phyloP scores from a whole-genome alignment of 441 rosid species.

The Croton setiger region DNA sequence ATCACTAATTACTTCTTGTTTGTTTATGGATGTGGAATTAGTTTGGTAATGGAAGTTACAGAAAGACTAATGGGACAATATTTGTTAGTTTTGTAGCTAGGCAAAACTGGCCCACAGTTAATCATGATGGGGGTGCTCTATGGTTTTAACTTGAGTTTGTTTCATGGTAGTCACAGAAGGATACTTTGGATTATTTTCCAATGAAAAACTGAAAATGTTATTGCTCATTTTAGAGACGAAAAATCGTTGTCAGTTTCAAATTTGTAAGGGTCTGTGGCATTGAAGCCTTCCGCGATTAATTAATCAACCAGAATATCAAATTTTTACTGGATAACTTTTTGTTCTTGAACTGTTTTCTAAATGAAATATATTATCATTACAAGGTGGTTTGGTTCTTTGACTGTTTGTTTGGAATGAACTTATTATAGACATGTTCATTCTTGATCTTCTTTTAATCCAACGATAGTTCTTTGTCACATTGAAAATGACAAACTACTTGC shows the following conservation, averaged over 20 bases:
- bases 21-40: neutral
- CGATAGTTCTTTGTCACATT: slow-evolving; percentile 7
- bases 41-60: slow-evolving; percentile 7
- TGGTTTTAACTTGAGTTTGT: slow-evolving; percentile 3
- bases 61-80: neutral
- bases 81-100: neutral
- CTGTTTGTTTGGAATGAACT: too few species aligned
- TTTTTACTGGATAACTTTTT: neutral
- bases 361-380: neutral
- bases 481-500: neutral
- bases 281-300: slow-evolving; percentile 8
- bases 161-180: slow-evolving; percentile 7
- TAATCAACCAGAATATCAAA: slow-evolving; percentile 1
- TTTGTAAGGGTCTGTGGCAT: slow-evolving; percentile 3
- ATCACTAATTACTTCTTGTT: slow-evolving; percentile 4
- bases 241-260: slow-evolving; percentile 8
- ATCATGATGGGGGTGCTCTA: slow-evolving; percentile 8
- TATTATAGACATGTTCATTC: too few species aligned
- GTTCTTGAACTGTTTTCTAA: neutral
- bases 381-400: too few species aligned
- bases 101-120: slow-evolving; percentile 20
- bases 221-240: too few species aligned
- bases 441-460: too few species aligned
- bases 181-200: too few species aligned
- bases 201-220: too few species aligned